Conservation (phyloP, 2,329 filamentous ascomycete species). For the Sclerotinia borealis region DNA sequence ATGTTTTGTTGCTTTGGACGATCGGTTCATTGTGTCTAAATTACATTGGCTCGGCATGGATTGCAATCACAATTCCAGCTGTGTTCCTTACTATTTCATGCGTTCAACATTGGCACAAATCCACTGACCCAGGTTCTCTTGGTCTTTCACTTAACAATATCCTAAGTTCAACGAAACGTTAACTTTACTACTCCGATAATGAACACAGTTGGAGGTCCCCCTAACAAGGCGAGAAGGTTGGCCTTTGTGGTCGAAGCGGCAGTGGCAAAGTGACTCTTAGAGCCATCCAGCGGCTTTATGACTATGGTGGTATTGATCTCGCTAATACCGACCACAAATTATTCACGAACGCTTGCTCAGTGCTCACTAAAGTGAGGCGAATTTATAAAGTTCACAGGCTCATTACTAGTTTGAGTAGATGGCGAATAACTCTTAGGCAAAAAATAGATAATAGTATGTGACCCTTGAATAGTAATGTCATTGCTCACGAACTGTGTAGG, state of each 20-base stretch:
- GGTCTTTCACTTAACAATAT: slow-evolving; percentile 26
- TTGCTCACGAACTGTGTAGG: too few species aligned
- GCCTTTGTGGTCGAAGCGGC: slow-evolving; percentile 22
- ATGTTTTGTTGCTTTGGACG: not conserved
- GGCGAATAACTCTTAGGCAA: too few species aligned
- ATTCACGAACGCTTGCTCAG: not conserved
- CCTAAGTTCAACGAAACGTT: slow-evolving; percentile 19
- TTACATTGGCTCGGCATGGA: not conserved
- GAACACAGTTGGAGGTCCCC: slow-evolving; percentile 21
- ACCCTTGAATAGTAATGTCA: too few species aligned
- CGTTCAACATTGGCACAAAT: slow-evolving; percentile 23
- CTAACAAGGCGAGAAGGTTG: slow-evolving; percentile 29
- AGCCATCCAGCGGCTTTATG: slow-evolving; percentile 34
- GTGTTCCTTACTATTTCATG: slow-evolving; percentile 30
- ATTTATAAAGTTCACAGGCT: too few species aligned
- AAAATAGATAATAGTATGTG: too few species aligned
- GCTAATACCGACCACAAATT: not conserved
- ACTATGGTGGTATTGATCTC: not conserved
- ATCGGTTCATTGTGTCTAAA: not conserved
- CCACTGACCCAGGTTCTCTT: slow-evolving; percentile 19
- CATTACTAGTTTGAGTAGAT: too few species aligned
- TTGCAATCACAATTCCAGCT: not conserved
- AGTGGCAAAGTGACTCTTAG: slow-evolving; percentile 41
- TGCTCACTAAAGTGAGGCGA: too few species aligned
- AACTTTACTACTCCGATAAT: slow-evolving; percentile 12